These are phyloP conservation scores for Colletotrichum plurivorum DNA, from an alignment of 2,329 filamentous ascomycete genomes.

Conservation along the genomic window DNA sequence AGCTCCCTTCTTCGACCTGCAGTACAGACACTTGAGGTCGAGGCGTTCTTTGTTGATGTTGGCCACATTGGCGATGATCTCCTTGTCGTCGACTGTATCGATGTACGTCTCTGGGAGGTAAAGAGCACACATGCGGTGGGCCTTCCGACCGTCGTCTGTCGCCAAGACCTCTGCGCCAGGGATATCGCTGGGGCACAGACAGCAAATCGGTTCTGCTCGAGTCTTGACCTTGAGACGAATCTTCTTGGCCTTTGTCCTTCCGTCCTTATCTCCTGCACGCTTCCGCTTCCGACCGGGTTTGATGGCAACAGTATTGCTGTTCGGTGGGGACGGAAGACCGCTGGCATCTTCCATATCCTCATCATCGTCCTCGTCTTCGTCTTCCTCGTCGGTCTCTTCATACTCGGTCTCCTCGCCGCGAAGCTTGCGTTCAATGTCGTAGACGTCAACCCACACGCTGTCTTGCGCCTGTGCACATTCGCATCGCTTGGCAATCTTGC, in stretches of 20 bases:
- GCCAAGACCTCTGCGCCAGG: conserved; percentile 84
- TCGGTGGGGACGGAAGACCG: conserved; percentile 83
- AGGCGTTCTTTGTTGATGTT: conserved; percentile 88
- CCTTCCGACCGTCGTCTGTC: conserved; percentile 89
- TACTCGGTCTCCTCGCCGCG: conserved; percentile 90
- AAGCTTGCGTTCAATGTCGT: conserved; percentile 94
- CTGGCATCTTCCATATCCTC: conserved; percentile 73
- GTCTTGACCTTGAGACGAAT: conserved; percentile 81
- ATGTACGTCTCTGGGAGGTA: conserved; percentile 96
- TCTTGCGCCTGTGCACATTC: conserved; percentile 95
- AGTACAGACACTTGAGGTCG: conserved; percentile 95
- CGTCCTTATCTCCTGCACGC: conserved; percentile 59
- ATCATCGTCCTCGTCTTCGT: conserved; percentile 77
- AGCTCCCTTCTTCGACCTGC: conserved; percentile 92
- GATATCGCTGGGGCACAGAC: conserved; percentile 92
- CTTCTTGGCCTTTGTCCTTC: conserved; percentile 78
- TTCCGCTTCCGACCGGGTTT: conserved; percentile 75
- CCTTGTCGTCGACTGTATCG: conserved; percentile 77
- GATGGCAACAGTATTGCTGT: conserved; percentile 49
- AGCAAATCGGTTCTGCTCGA: conserved; percentile 83
- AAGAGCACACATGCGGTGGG: conserved; percentile 88
- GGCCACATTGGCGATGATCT: conserved; percentile 83
- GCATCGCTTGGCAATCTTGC: conserved; percentile 95
- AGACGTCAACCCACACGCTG: conserved; percentile 98
- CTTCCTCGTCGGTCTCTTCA: conserved; percentile 80